Percentiles rank a stretch among this genome's conserved stretches.
These are phyloP conservation scores for Anisodus tanguticus DNA, from an alignment of 257 asterid species.

Conservation along the genomic window DNA sequence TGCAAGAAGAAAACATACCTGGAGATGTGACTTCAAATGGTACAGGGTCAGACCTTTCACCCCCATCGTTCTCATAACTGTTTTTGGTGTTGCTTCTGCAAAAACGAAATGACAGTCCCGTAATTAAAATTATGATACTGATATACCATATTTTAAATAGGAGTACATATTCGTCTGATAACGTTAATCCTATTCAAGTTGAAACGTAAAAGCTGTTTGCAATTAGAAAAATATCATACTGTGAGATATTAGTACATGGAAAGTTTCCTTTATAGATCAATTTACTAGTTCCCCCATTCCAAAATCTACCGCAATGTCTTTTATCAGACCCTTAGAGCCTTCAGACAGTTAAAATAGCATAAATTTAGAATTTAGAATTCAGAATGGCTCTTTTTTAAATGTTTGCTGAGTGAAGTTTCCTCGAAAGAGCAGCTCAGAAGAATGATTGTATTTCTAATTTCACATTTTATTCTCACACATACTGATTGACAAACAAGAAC, in stretches of 20 bases:
- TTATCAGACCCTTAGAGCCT: neutral
- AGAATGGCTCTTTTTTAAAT: neutral
- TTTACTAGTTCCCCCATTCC: neutral
- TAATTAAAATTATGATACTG: constrained; percentile 26
- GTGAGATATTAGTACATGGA: neutral
- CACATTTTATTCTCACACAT: neutral
- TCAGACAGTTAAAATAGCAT: neutral
- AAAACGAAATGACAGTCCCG: constrained; percentile 23
- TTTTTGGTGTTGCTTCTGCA: constrained; percentile 94
- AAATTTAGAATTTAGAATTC: neutral
- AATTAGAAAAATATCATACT: neutral
- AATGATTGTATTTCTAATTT: neutral
- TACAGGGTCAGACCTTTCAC: constrained; percentile 93
- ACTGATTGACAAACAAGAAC: neutral
- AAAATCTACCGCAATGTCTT: neutral
- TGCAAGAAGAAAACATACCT: constrained; percentile 48
- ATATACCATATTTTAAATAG: too few species aligned
- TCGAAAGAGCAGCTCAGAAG: neutral
- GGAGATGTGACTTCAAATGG: constrained; percentile 96
- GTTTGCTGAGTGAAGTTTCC: neutral
- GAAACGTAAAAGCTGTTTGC: neutral
- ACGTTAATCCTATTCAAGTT: neutral
- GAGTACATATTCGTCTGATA: too few species aligned
- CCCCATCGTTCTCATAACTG: constrained; percentile 89
- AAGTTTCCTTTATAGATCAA: neutral